These are phyloP conservation scores for Stemphylium vesicarium DNA, from an alignment of 2,329 filamentous ascomycete genomes.

Conservation along the genomic window DNA sequence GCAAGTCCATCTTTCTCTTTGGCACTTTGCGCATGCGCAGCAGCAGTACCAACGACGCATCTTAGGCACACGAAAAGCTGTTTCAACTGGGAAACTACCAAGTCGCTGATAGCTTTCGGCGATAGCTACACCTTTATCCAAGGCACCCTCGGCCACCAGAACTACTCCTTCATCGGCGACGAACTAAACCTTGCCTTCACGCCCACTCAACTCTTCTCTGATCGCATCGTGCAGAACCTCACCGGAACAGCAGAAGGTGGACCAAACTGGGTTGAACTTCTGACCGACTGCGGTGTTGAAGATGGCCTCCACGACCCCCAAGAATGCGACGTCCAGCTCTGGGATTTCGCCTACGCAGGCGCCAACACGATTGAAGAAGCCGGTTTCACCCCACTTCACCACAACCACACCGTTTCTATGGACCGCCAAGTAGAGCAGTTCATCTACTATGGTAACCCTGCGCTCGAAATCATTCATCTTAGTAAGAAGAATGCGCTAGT, in stretches of 20 bases:
- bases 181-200: constrained; percentile 56
- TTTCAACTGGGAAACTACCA: constrained; percentile 28
- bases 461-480: constrained; percentile 39
- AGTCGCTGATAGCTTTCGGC: constrained; percentile 54
- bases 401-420: constrained; percentile 58
- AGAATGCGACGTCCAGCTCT: constrained; percentile 57
- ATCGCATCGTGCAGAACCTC: constrained; percentile 61
- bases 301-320: constrained; percentile 53
- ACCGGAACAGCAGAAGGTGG: constrained; percentile 57
- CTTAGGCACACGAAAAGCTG: neutral
- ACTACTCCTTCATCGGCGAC: constrained; percentile 64
- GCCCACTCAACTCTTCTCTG: constrained; percentile 51
- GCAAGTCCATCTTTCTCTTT: constrained; percentile 2
- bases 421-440: constrained; percentile 60
- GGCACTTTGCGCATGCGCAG: neutral
- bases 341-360: constrained; percentile 64
- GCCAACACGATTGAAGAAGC: constrained; percentile 55
- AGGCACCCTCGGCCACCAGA: constrained; percentile 58
- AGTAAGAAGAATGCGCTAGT: constrained; percentile 53
- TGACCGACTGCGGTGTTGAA: constrained; percentile 59
- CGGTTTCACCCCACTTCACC: constrained; percentile 55
- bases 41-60: constrained; percentile 4
- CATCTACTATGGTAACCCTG: constrained; percentile 53
- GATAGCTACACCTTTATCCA: constrained; percentile 62
- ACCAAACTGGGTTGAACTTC: constrained; percentile 62